Evolutionary conservation across 441 rosid genomes (phyloP).

Genomic region (Omphalea diandra): DNA sequence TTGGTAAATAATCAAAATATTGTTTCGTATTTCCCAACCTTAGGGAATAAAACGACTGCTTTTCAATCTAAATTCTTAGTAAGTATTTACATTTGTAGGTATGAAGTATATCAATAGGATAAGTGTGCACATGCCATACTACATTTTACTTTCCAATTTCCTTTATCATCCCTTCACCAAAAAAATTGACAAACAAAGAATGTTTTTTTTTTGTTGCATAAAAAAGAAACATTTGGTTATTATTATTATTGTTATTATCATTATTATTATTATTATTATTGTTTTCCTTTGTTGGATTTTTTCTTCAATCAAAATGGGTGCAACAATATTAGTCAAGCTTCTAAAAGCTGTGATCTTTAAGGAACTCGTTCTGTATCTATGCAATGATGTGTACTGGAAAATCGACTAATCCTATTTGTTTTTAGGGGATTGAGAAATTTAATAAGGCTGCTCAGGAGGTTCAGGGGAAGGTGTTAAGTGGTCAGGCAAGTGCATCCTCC

Average conservation of each 20-base stretch:
- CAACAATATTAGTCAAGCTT: background rate
- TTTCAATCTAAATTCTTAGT: background rate
- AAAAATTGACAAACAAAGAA: background rate
- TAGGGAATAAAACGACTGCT: background rate
- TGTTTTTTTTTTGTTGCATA: background rate
- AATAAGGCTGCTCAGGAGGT: conserved; percentile 87
- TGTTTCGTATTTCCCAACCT: background rate
- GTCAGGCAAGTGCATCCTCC: conserved; percentile 50
- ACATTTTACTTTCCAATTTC: background rate
- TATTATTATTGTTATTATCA: too few relatives aligned
- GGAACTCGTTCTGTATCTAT: background rate
- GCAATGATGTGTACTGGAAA: background rate
- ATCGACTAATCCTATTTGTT: background rate
- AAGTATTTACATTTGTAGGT: background rate
- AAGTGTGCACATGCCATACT: background rate
- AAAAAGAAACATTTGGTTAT: background rate
- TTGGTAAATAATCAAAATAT: background rate
- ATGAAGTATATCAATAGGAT: background rate
- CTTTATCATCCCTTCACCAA: background rate
- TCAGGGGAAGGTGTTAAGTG: conserved; percentile 68
- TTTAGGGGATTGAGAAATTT: conserved; percentile 95
- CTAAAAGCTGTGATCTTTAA: background rate
- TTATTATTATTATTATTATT: too few relatives aligned
- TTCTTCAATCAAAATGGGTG: background rate
- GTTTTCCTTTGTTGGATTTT: background rate